Evolutionary conservation across 2,329 filamentous ascomycete genomes (phyloP), one percentile per base, ranked within the genome.

Genomic region (Talaromyces sp.): DNA sequence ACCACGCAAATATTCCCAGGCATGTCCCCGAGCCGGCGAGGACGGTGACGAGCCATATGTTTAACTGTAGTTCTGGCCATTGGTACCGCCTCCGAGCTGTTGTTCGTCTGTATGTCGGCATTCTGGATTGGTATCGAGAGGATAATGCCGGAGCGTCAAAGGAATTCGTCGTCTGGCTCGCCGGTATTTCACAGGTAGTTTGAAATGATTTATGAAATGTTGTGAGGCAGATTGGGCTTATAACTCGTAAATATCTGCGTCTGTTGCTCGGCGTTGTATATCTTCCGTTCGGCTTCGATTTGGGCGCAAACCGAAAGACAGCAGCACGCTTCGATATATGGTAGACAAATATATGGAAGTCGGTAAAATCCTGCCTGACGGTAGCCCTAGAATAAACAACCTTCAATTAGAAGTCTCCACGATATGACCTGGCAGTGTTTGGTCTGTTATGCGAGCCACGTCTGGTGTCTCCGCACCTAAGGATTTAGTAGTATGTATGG

Each of bases 11-110:
- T 50, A 89, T 82, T 8, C 87, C 87, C 1, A 89, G 77, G 63
- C 87, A 83, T 61, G 83, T 83, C 31, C 84, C 81, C 11, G 85
- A 85, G 1, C 84, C 83, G 0, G 82, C 83, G 16, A 89, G 79
- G 73, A 89, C 87, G 69, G 88, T 79, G 69, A 89, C 83, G 62
- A 86, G 84, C 87, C 87, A 89, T 71, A 87, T 76, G 71, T 89
- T 88, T 69, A 89, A 81, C 71, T 88, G 86, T 58, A 85, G 79
- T 74, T 89, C 86, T 2, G 87, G 87, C 87, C 87, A 89, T 78
- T 83, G 84, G 78, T 88, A 89, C 11, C 64, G 64, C 43, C 64
- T 66, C 43, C 64, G 37, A 22, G 52, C 33, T 41, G 60, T 37
- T 33, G 59, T 52, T 13, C 59, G 73, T 56, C 72, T 73, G 65